Evolutionary conservation across 2,329 filamentous ascomycete genomes (phyloP).

Genomic region (Arthrinium phaeospermum): DNA sequence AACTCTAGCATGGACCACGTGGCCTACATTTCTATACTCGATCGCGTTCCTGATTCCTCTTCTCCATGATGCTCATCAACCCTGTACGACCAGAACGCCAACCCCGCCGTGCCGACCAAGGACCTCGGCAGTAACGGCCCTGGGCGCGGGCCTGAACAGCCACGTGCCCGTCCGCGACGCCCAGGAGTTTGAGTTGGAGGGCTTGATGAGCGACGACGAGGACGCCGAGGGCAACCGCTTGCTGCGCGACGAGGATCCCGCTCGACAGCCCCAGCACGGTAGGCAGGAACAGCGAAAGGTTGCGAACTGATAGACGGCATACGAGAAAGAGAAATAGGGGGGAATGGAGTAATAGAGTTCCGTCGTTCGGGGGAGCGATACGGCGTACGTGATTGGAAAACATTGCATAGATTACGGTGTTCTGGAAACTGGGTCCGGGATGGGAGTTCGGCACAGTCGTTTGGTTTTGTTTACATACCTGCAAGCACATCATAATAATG

Average conservation of each 20-base stretch:
- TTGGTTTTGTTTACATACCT: background rate
- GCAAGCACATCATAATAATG: background rate
- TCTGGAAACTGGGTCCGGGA: background rate
- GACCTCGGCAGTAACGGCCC: slow-evolving; percentile 43
- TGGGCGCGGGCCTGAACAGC: slow-evolving; percentile 41
- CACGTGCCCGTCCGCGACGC: slow-evolving; percentile 67
- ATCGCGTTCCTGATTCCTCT: slow-evolving; percentile 89
- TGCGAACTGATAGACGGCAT: slow-evolving; percentile 30
- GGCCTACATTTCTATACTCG: slow-evolving; percentile 88
- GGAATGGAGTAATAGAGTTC: background rate
- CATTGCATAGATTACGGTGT: slow-evolving; percentile 2
- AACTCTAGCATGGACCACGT: slow-evolving; percentile 83
- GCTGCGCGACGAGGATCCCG: slow-evolving; percentile 40
- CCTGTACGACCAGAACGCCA: slow-evolving; percentile 73
- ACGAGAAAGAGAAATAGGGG: background rate
- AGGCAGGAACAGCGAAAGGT: slow-evolving; percentile 51
- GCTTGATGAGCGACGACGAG: slow-evolving; percentile 87
- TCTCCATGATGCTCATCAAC: slow-evolving; percentile 83
- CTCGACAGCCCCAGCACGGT: slow-evolving; percentile 55
- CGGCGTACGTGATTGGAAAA: background rate
- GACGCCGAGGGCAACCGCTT: slow-evolving; percentile 57
- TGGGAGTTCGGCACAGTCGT: background rate
- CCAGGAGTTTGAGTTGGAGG: slow-evolving; percentile 92
- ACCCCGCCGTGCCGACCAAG: slow-evolving; percentile 43
- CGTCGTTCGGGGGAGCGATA: background rate